phyloP scores from a whole-genome alignment of 805 yeast genomes.

The Pichia heedii region DNA sequence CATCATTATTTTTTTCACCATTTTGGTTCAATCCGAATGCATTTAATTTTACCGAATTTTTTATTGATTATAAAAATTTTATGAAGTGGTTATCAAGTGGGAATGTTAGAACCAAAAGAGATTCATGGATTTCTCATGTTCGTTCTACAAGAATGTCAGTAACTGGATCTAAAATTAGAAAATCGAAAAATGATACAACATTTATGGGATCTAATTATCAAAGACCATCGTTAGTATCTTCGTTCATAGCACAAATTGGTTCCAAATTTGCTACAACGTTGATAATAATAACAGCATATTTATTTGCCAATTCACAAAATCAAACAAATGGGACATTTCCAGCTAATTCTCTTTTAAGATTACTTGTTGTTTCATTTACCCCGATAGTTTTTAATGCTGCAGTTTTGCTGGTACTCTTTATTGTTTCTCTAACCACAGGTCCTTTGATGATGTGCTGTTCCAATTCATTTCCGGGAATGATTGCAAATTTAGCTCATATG shows the following conservation, averaged over 20 bases:
- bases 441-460: slow-evolving; percentile 40
- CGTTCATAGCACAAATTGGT: slow-evolving; percentile 34
- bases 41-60: slow-evolving; percentile 58
- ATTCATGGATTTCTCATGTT: slow-evolving; percentile 40
- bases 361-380: slow-evolving; percentile 35
- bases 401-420: slow-evolving; percentile 32
- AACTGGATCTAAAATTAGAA: slow-evolving; percentile 47
- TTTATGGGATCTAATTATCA: slow-evolving; percentile 35
- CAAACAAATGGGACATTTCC: slow-evolving; percentile 29
- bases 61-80: slow-evolving; percentile 54
- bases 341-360: slow-evolving; percentile 34
- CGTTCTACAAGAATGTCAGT: slow-evolving; percentile 43
- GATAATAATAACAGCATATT: slow-evolving; percentile 36
- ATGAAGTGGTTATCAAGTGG: slow-evolving; percentile 46
- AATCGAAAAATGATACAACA: slow-evolving; percentile 30
- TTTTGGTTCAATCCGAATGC: slow-evolving; percentile 74
- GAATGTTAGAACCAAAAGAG: slow-evolving; percentile 30
- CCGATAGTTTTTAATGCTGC: slow-evolving; percentile 40
- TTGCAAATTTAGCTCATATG: slow-evolving; percentile 51
- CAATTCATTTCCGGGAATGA: slow-evolving; percentile 36
- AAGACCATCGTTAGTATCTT: slow-evolving; percentile 30
- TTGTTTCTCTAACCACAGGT: slow-evolving; percentile 39
- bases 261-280: slow-evolving; percentile 30
- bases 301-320: slow-evolving; percentile 47
- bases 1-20: slow-evolving; percentile 62